A percentile compares a stretch with the other conserved stretches of the same genome.
These are phyloP conservation scores for Oryza glumipatula DNA, from an alignment of 176 grass and related monocot species.

Conservation along the genomic window DNA sequence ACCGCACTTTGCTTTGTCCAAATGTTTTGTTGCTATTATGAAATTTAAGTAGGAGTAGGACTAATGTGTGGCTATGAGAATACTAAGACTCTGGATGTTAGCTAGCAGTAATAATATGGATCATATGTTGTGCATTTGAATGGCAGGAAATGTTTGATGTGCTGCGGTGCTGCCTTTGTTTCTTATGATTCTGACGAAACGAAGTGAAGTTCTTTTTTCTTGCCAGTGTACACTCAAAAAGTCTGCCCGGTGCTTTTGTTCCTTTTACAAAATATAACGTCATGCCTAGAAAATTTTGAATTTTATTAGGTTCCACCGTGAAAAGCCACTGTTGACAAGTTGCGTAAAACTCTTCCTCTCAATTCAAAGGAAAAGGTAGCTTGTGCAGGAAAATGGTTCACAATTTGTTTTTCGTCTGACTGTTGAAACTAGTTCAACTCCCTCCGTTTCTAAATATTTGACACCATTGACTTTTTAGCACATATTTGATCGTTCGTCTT, in stretches of 20 bases:
- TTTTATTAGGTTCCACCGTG: neutral
- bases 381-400: neutral
- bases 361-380: neutral
- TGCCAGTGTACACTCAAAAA: neutral
- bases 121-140: neutral
- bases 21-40: constrained; percentile 27
- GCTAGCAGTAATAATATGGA: neutral
- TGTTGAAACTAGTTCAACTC: neutral
- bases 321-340: neutral
- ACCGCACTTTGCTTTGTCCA: constrained; percentile 65
- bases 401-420: neutral
- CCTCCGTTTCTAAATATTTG: no score
- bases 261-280: neutral
- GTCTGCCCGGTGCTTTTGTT: neutral
- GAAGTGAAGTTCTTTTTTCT: neutral
- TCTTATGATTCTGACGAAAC: neutral
- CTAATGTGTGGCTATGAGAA: constrained; percentile 22
- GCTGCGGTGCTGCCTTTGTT: neutral
- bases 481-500: no score
- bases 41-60: neutral
- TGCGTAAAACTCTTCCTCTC: neutral
- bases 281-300: neutral
- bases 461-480: no score
- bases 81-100: neutral
- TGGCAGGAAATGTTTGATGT: neutral